These are phyloP conservation scores for Eucalyptus fibrosa DNA, from an alignment of 345 rosid genomes.

Conservation along the genomic window DNA sequence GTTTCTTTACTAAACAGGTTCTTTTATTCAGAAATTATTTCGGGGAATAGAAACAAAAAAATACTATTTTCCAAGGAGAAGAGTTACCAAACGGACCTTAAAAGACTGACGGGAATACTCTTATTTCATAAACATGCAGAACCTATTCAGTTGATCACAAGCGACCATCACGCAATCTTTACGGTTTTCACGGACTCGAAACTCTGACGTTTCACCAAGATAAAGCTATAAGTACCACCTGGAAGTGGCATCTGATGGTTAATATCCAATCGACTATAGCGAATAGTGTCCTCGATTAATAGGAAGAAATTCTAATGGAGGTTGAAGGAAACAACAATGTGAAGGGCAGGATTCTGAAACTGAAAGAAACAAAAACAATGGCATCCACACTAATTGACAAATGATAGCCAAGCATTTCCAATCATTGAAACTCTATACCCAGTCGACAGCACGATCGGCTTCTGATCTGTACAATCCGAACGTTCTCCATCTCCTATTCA, in stretches of 20 bases:
- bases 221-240: neutral
- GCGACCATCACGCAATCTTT: neutral
- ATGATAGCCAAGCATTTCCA: neutral
- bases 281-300: rapidly evolving
- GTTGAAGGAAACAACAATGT: neutral
- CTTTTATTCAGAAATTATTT: too few relatives aligned
- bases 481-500: neutral
- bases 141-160: neutral
- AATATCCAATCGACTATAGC: neutral
- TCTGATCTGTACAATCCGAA: neutral
- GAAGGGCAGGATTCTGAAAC: neutral
- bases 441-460: neutral
- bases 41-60: too few relatives aligned
- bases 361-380: neutral
- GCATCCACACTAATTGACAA: neutral
- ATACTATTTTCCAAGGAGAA: too few relatives aligned
- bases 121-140: neutral
- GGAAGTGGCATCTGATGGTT: neutral
- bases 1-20: too few relatives aligned
- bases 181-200: neutral
- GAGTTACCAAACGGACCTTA: too few relatives aligned
- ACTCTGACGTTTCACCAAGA: neutral
- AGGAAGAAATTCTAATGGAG: neutral
- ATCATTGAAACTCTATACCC: neutral
- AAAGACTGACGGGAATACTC: neutral